Evolutionary conservation across 1,284 basidiomycete species (phyloP).

Genomic region (Microbotryum intermedium): DNA sequence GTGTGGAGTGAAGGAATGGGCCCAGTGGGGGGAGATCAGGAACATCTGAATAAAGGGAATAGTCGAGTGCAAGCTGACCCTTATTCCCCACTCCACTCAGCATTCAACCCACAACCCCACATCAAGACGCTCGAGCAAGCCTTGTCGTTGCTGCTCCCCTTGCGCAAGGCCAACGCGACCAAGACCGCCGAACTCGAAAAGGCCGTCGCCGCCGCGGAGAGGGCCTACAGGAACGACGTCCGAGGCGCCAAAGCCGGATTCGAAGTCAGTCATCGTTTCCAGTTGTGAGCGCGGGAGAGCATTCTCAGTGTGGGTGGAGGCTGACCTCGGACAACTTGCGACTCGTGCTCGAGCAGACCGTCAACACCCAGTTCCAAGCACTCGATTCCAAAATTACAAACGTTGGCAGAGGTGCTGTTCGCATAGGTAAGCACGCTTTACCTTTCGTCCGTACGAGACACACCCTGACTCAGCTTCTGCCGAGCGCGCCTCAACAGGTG

Average conservation of each 20-base stretch:
- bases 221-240: constrained; percentile 91
- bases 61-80: background rate
- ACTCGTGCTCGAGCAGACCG: constrained; percentile 3
- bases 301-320: background rate
- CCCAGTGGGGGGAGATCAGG: background rate
- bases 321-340: background rate
- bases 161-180: constrained; percentile 77
- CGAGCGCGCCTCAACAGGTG: constrained; percentile 49
- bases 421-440: constrained; percentile 59
- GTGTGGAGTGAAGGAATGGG: background rate
- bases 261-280: constrained; percentile 51
- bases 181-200: constrained; percentile 87
- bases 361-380: constrained; percentile 33
- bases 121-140: constrained; percentile 83
- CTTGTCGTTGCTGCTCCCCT: constrained; percentile 72
- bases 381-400: constrained; percentile 76
- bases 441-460: background rate
- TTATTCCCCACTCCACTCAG: constrained; percentile 42
- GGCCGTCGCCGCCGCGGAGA: constrained; percentile 77
- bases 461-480: background rate
- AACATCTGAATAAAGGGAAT: no score
- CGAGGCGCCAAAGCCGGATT: constrained; percentile 84
- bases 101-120: constrained; percentile 90
- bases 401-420: constrained; percentile 86
- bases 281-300: background rate